Conservation (phyloP, 2,329 filamentous ascomycete genomes). For the Chaetomium sp. region DNA sequence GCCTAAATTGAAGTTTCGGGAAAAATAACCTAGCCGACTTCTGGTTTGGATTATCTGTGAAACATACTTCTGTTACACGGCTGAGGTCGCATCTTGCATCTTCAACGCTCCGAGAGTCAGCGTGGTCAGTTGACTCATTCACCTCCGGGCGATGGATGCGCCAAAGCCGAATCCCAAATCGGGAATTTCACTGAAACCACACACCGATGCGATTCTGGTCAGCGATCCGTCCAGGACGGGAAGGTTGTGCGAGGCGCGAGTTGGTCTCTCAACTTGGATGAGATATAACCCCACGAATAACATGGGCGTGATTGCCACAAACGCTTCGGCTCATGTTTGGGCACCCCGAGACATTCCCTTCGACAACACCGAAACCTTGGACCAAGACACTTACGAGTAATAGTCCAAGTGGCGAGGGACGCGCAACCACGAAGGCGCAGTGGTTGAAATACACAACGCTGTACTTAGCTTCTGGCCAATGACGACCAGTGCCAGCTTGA, state of each 20-base stretch:
- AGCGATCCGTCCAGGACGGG: background rate
- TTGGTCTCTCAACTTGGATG: background rate
- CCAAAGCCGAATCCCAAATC: no score
- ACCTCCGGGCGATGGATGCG: no score
- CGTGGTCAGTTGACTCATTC: no score
- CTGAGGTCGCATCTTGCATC: background rate
- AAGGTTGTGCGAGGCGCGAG: background rate
- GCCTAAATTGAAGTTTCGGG: background rate
- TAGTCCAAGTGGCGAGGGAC: background rate
- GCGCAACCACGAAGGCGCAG: constrained; percentile 5
- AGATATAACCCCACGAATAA: no score
- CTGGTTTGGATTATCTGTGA: background rate
- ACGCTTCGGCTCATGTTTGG: background rate
- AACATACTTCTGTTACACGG: background rate
- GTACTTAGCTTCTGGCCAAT: background rate
- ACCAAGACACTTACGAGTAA: no score
- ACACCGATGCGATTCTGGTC: background rate
- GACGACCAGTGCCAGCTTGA: background rate
- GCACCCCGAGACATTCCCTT: background rate
- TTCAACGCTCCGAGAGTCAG: background rate
- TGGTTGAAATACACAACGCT: background rate
- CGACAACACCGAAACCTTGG: no score
- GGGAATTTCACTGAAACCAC: no score
- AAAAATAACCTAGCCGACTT: background rate
- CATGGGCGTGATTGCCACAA: background rate